These are phyloP conservation scores for Crithidia bombi DNA, from an alignment of 208 protist genomes.

Conservation along the genomic window DNA sequence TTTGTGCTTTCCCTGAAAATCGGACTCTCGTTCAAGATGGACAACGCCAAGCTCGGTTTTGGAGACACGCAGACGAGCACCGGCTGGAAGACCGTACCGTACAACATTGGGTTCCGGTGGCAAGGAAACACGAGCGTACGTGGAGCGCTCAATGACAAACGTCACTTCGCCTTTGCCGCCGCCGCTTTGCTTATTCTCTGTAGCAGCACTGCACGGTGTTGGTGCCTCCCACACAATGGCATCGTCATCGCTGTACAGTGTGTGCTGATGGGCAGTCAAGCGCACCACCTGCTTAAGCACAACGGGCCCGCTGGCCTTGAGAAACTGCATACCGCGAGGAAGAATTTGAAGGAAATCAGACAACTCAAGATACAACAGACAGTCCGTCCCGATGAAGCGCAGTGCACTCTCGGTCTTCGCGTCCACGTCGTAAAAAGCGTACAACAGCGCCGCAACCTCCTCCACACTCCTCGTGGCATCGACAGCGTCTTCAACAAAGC, in stretches of 20 bases:
- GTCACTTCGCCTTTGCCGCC: not conserved
- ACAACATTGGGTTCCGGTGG: too few relatives aligned
- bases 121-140: not conserved
- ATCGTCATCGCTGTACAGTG: not conserved
- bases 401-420: not conserved
- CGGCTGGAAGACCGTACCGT: not conserved
- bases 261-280: not conserved
- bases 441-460: not conserved
- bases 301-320: not conserved
- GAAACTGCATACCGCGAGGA: not conserved
- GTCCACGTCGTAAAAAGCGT: slow-evolving; percentile 11
- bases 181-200: not conserved
- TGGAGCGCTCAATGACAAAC: not conserved
- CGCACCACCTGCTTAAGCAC: not conserved
- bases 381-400: not conserved
- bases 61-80: not conserved
- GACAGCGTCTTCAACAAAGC: slow-evolving; percentile 2
- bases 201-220: not conserved
- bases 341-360: not conserved
- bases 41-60: not conserved
- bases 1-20: not conserved
- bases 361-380: not conserved
- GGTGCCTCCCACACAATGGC: not conserved
- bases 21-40: not conserved
- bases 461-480: not conserved